Conservation (phyloP, 306 rosid species). For the Potentilla sterilis region DNA sequence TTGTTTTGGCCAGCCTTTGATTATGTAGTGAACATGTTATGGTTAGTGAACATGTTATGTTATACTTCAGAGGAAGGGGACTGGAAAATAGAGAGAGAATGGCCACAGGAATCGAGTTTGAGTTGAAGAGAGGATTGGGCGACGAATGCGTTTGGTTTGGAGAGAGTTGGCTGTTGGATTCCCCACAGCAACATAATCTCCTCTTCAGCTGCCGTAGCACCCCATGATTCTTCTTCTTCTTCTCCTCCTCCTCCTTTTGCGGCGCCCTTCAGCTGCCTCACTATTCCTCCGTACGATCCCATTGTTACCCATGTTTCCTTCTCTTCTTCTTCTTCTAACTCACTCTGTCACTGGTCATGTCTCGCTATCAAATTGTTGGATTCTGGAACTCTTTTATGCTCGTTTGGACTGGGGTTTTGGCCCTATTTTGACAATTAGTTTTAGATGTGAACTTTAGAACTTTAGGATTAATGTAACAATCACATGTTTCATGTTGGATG, state of each 20-base stretch:
- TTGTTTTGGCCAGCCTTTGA: neutral
- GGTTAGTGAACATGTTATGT: too few relatives aligned
- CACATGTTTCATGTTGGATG: too few relatives aligned
- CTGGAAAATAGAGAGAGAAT: constrained; percentile 73
- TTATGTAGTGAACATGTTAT: neutral
- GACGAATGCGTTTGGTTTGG: constrained; percentile 74
- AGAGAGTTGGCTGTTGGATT: constrained; percentile 67
- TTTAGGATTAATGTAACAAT: too few relatives aligned
- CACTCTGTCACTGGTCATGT: neutral
- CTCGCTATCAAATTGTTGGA: neutral
- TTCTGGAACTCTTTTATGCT: neutral
- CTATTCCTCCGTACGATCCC: constrained; percentile 28
- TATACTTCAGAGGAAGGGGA: too few relatives aligned
- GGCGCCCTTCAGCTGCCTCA: constrained; percentile 3
- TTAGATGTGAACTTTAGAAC: too few relatives aligned
- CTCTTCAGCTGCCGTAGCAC: constrained; percentile 52
- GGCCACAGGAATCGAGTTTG: constrained; percentile 69
- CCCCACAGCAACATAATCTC: constrained; percentile 91
- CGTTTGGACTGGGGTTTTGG: neutral
- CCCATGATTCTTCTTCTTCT: neutral
- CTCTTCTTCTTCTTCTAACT: constrained; percentile 20
- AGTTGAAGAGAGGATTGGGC: constrained; percentile 69
- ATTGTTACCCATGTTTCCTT: constrained; percentile 24
- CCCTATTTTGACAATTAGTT: too few relatives aligned
- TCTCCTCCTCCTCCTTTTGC: neutral